Conservation (phyloP, 129 eudicot species). For the Lactuca sativa region DNA sequence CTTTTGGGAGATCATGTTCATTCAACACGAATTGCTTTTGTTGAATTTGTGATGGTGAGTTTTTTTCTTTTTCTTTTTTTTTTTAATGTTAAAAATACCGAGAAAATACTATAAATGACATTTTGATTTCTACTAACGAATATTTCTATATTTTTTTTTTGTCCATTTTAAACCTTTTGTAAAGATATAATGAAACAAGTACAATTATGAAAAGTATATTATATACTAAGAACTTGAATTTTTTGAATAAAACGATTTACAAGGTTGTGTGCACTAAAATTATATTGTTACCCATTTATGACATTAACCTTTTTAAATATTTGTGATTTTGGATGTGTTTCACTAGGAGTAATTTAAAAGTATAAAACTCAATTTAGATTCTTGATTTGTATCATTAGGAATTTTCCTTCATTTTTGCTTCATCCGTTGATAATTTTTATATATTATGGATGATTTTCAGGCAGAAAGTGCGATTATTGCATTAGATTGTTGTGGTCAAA, state of each 20-base stretch:
- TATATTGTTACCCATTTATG: too few relatives aligned
- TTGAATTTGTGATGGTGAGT: conserved; percentile 85
- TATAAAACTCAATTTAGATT: background rate
- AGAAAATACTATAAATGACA: too few relatives aligned
- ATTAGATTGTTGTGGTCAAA: conserved; percentile 84
- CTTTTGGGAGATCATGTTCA: conserved; percentile 95
- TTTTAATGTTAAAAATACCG: background rate
- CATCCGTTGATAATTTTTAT: background rate
- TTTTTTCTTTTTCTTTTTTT: conserved; percentile 15
- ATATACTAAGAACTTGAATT: too few relatives aligned
- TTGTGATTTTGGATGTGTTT: background rate
- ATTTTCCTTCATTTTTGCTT: background rate
- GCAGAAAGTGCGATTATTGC: conserved; percentile 95
- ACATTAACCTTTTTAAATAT: too few relatives aligned
- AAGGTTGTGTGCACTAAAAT: too few relatives aligned
- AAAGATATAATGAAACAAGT: too few relatives aligned
- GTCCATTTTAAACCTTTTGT: too few relatives aligned
- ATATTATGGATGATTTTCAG: conserved; percentile 37
- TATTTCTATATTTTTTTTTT: too few relatives aligned
- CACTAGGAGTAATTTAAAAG: background rate
- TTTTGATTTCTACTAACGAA: too few relatives aligned
- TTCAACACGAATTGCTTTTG: conserved; percentile 95
- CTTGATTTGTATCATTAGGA: background rate
- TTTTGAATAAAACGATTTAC: too few relatives aligned
- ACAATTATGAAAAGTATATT: too few relatives aligned